A percentile compares a stretch with the other conserved stretches of the same genome.
Conservation (phyloP, 2,329 filamentous ascomycete genomes). For the Arachnomyces sp. region DNA sequence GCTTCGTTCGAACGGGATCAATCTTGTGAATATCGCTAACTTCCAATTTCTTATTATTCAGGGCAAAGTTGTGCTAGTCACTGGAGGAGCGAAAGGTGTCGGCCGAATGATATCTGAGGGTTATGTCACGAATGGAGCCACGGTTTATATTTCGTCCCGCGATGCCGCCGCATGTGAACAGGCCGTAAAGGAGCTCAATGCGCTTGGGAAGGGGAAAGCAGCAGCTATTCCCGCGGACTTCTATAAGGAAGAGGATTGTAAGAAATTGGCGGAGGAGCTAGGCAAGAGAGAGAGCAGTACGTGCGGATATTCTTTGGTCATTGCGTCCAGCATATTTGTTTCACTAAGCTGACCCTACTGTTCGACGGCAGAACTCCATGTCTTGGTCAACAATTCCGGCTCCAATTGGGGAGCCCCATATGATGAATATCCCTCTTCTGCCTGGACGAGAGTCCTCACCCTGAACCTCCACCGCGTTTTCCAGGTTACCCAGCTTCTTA, state of each 20-base stretch:
- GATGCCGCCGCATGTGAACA: slow-evolving; percentile 44
- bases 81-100: slow-evolving; percentile 44
- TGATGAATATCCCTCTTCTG: slow-evolving; percentile 49
- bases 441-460: slow-evolving; percentile 50
- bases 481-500: slow-evolving; percentile 39
- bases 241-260: slow-evolving; percentile 44
- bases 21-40: slow-evolving; percentile 50
- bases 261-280: slow-evolving; percentile 41
- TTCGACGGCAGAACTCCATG: slow-evolving; percentile 35
- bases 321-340: slow-evolving; percentile 53
- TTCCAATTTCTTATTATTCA: slow-evolving; percentile 34
- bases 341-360: slow-evolving; percentile 47
- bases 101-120: slow-evolving; percentile 49
- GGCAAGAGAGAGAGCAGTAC: slow-evolving; percentile 45
- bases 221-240: slow-evolving; percentile 44
- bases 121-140: slow-evolving; percentile 45
- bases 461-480: slow-evolving; percentile 49
- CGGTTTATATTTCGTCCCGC: slow-evolving; percentile 46
- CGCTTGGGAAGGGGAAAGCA: slow-evolving; percentile 44
- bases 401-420: slow-evolving; percentile 50
- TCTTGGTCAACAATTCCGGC: slow-evolving; percentile 47
- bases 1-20: slow-evolving; percentile 33
- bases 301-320: slow-evolving; percentile 57
- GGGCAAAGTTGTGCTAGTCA: slow-evolving; percentile 42
- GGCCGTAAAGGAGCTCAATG: slow-evolving; percentile 41